These are phyloP conservation scores for Phlebiopsis gigantea DNA, from an alignment of 768 basidiomycete species.

Conservation along the genomic window DNA sequence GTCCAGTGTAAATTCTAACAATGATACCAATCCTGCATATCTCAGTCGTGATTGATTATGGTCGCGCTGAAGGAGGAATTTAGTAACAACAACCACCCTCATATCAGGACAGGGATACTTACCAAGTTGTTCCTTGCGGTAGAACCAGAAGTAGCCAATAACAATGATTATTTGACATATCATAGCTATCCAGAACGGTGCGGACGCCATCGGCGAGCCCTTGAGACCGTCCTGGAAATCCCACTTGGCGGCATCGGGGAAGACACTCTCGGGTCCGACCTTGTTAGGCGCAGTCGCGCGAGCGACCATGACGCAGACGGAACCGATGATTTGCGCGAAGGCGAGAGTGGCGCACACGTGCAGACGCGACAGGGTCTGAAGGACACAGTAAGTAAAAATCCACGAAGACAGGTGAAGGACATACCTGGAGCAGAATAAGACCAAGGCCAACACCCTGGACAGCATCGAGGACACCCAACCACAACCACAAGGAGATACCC, in stretches of 20 bases:
- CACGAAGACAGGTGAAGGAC: background rate
- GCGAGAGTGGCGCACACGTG: constrained; percentile 94
- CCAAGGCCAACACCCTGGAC: constrained; percentile 93
- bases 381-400: background rate
- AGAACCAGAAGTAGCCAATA: constrained; percentile 94
- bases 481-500: constrained; percentile 87
- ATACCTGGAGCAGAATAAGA: constrained; percentile 76
- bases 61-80: constrained; percentile 23
- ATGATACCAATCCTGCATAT: constrained; percentile 6
- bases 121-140: constrained; percentile 91
- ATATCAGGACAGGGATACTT: constrained; percentile 23
- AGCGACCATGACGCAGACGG: constrained; percentile 88
- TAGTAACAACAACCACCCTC: background rate
- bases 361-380: constrained; percentile 78
- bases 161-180: constrained; percentile 80
- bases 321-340: constrained; percentile 86
- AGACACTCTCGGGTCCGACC: constrained; percentile 86
- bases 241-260: constrained; percentile 91
- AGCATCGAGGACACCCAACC: constrained; percentile 92
- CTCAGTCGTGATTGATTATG: constrained; percentile 29
- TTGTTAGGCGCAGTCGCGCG: constrained; percentile 86
- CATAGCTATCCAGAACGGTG: constrained; percentile 86
- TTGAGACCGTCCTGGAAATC: constrained; percentile 69
- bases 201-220: constrained; percentile 78
- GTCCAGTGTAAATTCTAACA: constrained; percentile 22